Conservation (phyloP, 352 stramenopile species). For the Elongisporangium undulatum region DNA sequence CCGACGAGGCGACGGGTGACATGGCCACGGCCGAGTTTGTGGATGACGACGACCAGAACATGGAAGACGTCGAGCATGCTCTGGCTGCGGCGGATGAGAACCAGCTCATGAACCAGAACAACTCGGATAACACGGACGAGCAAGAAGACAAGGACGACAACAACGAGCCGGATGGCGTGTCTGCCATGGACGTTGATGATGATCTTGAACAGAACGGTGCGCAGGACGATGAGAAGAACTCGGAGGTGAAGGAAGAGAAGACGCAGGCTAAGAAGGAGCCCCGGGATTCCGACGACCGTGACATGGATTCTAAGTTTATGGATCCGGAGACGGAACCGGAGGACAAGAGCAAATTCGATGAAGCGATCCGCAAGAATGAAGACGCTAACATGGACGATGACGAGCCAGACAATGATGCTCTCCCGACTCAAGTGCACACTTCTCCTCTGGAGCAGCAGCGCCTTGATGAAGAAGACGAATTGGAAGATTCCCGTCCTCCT, state of each 20-base stretch:
- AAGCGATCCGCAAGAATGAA: slow-evolving; percentile 12
- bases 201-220: slow-evolving; percentile 29
- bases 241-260: slow-evolving; percentile 22
- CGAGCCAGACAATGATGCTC: slow-evolving; percentile 14
- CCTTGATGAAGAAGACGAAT: slow-evolving; percentile 28
- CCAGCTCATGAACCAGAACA: slow-evolving; percentile 53
- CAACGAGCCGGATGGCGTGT: slow-evolving; percentile 30
- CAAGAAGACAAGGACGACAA: slow-evolving; percentile 41
- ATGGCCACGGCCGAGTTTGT: slow-evolving; percentile 67
- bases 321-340: slow-evolving; percentile 18
- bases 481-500: slow-evolving; percentile 22
- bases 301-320: slow-evolving; percentile 9
- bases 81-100: slow-evolving; percentile 65
- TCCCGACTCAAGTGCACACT: slow-evolving; percentile 27
- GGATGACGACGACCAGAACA: slow-evolving; percentile 56
- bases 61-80: slow-evolving; percentile 63
- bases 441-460: slow-evolving; percentile 14
- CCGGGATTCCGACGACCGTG: slow-evolving; percentile 13
- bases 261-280: slow-evolving; percentile 18
- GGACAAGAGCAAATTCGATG: slow-evolving; percentile 22
- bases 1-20: slow-evolving; percentile 19
- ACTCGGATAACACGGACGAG: slow-evolving; percentile 49
- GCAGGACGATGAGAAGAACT: slow-evolving; percentile 19
- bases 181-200: slow-evolving; percentile 66
- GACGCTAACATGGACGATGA: slow-evolving; percentile 32